Evolutionary conservation across 148 eudicot genomes (phyloP), one percentile per base, ranked within the genome.

Genomic region (Chenopodium album): DNA sequence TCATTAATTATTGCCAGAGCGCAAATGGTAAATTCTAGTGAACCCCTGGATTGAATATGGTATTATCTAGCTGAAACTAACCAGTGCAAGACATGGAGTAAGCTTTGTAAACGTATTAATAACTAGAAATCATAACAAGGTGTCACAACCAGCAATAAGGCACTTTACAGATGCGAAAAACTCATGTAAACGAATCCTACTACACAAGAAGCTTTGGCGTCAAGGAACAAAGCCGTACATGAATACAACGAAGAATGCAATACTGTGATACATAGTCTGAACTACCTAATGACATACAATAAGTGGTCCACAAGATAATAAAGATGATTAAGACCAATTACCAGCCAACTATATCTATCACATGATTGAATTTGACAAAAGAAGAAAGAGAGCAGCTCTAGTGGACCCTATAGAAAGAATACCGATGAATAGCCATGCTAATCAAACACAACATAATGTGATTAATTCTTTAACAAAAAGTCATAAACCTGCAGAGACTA

Each of bases 401-500:
- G 80, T 48, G 62, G 60, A 41, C 76, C 48, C 11, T 22, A 23
- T 69, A 31, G 37, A 77, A 85, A 66, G 82, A 81, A 66, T 85
- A 19, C 26, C 65, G 68, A 75, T 81, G 11, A 63, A 78, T 67
- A 76, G 50, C 37, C 2, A 17, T n/a, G 44, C 71, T 74, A 75
- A 67, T 67, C 22, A 46, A 65, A 67, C 65, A 41, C 59, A 1
- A 62, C 52, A 48, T 20, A 20, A 64, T n/a, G 5, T 34, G 22
- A 26, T 63, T 6, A 31, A 31, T 66, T 56, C 73, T 20, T 23
- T 62, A 26, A 54, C 73, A 23, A 41, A 20, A 56, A 37, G 63
- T 86, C 71, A 84, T 65, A 92, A 75, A 76, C 99, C 99, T 34
- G 97, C 92, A 1, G 98, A 91, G 69, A 96, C 99, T 87, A 96